These are phyloP conservation scores for Yamadazyma atlantica DNA, from an alignment of 1,139 yeast species.

Conservation along the genomic window DNA sequence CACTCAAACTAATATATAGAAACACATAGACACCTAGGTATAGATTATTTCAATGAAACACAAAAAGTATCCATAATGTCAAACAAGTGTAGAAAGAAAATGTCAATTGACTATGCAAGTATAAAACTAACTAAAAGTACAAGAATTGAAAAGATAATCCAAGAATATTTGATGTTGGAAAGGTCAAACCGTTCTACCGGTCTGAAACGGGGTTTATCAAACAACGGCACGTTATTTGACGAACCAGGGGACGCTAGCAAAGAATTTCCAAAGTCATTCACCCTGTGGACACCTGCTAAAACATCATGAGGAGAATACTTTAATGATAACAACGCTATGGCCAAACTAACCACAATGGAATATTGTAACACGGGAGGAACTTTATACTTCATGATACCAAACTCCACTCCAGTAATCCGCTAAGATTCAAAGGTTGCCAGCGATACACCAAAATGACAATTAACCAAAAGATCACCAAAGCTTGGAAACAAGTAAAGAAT, in stretches of 20 bases:
- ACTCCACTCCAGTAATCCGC: conserved; percentile 5
- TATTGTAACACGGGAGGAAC: conserved; percentile 4
- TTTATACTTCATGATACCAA: conserved; percentile 6
- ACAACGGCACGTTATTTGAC: conserved; percentile 9
- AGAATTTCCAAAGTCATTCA: neutral
- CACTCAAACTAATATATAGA: conserved; percentile 31
- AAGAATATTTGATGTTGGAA: conserved; percentile 20
- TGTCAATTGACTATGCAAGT: conserved; percentile 39
- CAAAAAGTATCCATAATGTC: too few species aligned
- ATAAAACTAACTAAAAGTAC: conserved; percentile 16
- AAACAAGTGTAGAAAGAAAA: too few species aligned
- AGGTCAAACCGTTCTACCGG: conserved; percentile 26
- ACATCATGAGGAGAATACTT: conserved; percentile 8
- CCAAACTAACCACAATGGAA: conserved; percentile 2
- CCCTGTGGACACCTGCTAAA: neutral
- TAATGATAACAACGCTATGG: conserved; percentile 5
- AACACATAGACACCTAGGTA: conserved; percentile 2
- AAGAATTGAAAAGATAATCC: conserved; percentile 14
- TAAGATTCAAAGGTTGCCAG: conserved; percentile 10
- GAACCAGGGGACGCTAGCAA: too few species aligned
- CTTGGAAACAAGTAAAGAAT: conserved; percentile 4
- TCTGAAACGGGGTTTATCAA: conserved; percentile 17
- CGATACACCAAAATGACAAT: conserved; percentile 6
- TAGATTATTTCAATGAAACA: too few species aligned
- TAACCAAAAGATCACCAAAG: conserved; percentile 9